Evolutionary conservation across 805 yeast genomes (phyloP), one percentile per base, ranked within the genome.

Genomic region (Ogataea haglerorum): DNA sequence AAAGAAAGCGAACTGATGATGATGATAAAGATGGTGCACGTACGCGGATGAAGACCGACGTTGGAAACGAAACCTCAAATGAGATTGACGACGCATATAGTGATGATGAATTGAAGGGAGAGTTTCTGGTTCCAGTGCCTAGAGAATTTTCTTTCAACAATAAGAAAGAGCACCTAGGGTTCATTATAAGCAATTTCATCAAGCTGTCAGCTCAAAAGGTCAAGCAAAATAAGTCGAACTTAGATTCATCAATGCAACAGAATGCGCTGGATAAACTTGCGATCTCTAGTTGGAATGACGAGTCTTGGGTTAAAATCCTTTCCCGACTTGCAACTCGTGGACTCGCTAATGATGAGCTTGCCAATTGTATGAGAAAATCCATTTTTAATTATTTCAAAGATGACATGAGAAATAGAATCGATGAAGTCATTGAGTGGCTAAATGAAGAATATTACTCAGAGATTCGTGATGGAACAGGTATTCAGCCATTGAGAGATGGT

Each of bases 271-370:
- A 80, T 7, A 78, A 73, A 45, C 65, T 73, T 8, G 80, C 78
- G 2, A 72, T 75, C 22, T 60, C 69, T 9, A 59, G 65, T 17
- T 76, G 81, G 81, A 67, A 64, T 35, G 73, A 71, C 29, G 82
- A 81, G 47, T 78, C 91, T 2, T 89, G 96, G 96, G 65, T 87
- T 10, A 68, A 81, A 4, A 56, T 91, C 10, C 67, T 90, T 29
- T 76, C 88, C 1, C 70, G 98, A 56, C 63, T 89, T 32, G 85
- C 93, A 0, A 81, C 96, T 0, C 70, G 99, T 50, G 99, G 97
- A 0, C 69, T 85, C 49, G 66, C 63, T 46, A 45, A 64, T 18
- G 61, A 63, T 21, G 76, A 68, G 33, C 70, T 77, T 58, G 70
- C 86, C 45, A 75, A 78, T 40, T 57, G 78, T 45, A 76, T 91